These are phyloP conservation scores for Escallonia herrerae DNA, from an alignment of 129 eudicot genomes.

Conservation along the genomic window DNA sequence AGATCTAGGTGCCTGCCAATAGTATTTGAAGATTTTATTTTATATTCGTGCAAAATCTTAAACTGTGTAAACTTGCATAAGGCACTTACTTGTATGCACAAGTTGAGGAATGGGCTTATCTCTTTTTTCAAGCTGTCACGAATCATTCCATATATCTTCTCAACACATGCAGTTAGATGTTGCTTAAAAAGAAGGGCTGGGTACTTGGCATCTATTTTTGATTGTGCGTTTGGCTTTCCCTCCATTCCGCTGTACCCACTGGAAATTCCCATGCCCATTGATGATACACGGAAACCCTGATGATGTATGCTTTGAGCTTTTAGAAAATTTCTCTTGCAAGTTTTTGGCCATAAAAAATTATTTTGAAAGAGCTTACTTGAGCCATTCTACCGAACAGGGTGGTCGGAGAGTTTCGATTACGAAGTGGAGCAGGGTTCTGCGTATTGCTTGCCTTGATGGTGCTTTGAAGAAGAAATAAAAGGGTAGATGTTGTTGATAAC, in stretches of 20 bases:
- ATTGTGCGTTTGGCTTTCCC: slow-evolving; percentile 57
- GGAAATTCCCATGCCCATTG: slow-evolving; percentile 60
- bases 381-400: slow-evolving; percentile 85
- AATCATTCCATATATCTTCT: slow-evolving; percentile 90
- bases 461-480: slow-evolving; percentile 78
- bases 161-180: slow-evolving; percentile 94
- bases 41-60: slow-evolving; percentile 4
- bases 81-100: slow-evolving; percentile 77
- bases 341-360: background rate
- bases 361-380: slow-evolving; percentile 46
- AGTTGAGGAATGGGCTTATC: slow-evolving; percentile 71
- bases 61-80: slow-evolving; percentile 5
- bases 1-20: slow-evolving; percentile 88
- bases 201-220: slow-evolving; percentile 90
- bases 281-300: slow-evolving; percentile 66
- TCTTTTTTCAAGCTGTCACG: slow-evolving; percentile 95
- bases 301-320: slow-evolving; percentile 7
- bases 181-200: slow-evolving; percentile 96
- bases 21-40: slow-evolving; percentile 7
- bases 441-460: slow-evolving; percentile 90
- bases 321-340: background rate
- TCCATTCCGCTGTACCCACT: slow-evolving; percentile 92
- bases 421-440: slow-evolving; percentile 53
- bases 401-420: slow-evolving; percentile 72
- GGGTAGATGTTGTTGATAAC: slow-evolving; percentile 88